Percentiles rank a stretch among this genome's conserved stretches.
phyloP scores from a whole-genome alignment of 768 basidiomycete genomes.

The Tulasnella sp. region DNA sequence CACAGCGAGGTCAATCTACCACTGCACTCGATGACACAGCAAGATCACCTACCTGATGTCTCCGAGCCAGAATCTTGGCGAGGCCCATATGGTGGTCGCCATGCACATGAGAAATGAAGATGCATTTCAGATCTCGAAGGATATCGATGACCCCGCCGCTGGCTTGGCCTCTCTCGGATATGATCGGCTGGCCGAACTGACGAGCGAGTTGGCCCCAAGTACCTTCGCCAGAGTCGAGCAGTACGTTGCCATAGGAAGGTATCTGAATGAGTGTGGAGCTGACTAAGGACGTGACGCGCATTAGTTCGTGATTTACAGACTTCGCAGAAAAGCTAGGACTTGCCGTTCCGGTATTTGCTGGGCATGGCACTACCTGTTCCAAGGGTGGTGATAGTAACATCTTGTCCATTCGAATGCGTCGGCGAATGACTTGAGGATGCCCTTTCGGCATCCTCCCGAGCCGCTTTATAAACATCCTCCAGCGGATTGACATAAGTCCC shows the following conservation, averaged over 20 bases:
- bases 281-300: constrained; percentile 49
- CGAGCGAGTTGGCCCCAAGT: constrained; percentile 88
- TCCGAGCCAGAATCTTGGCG: constrained; percentile 68
- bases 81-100: constrained; percentile 92
- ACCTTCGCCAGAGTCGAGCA: constrained; percentile 92
- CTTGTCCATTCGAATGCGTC: constrained; percentile 52
- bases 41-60: constrained; percentile 60
- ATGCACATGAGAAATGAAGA: constrained; percentile 90
- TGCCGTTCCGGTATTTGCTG: constrained; percentile 85
- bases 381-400: constrained; percentile 72
- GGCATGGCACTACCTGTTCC: constrained; percentile 91
- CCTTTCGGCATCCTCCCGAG: neutral
- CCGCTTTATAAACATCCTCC: neutral
- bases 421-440: neutral
- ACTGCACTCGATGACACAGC: constrained; percentile 4
- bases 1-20: neutral
- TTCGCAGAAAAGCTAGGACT: constrained; percentile 35
- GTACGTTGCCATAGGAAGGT: constrained; percentile 68
- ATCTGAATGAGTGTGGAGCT: constrained; percentile 77
- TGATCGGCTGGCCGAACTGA: constrained; percentile 62
- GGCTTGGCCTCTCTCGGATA: constrained; percentile 27
- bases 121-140: constrained; percentile 70
- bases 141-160: constrained; percentile 41
- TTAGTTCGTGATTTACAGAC: neutral
- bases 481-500: neutral